Percentiles rank a stretch among this genome's conserved stretches.
phyloP scores from a whole-genome alignment of 2,329 filamentous ascomycete genomes.

The Colletotrichum gloeosporioides region DNA sequence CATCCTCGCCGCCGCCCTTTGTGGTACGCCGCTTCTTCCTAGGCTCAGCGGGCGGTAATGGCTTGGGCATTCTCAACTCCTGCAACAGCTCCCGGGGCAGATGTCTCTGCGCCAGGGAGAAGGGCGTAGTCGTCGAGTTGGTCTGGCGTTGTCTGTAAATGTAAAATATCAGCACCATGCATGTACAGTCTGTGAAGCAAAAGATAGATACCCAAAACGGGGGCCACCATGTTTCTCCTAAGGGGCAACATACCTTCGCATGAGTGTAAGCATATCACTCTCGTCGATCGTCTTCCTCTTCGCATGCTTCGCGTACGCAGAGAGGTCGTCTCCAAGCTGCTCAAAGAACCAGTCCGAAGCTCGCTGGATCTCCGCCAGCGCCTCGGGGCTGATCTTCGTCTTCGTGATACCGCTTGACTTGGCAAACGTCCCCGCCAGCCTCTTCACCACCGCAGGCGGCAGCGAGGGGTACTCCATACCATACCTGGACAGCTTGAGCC shows the following conservation, averaged over 20 bases:
- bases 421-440: constrained; percentile 73
- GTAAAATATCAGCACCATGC: constrained; percentile 24
- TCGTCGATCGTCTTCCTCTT: constrained; percentile 87
- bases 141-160: constrained; percentile 76
- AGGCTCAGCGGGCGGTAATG: constrained; percentile 52
- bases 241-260: constrained; percentile 72
- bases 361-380: constrained; percentile 75
- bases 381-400: constrained; percentile 74
- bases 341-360: constrained; percentile 94
- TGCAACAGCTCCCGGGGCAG: constrained; percentile 84
- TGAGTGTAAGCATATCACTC: constrained; percentile 79
- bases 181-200: constrained; percentile 14
- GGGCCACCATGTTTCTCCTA: constrained; percentile 5
- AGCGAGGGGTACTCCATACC: constrained; percentile 79
- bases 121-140: constrained; percentile 73
- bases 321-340: constrained; percentile 81
- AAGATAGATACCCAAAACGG: constrained; percentile 9
- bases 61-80: constrained; percentile 71
- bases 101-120: constrained; percentile 84
- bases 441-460: constrained; percentile 75
- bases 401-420: constrained; percentile 70
- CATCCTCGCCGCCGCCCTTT: constrained; percentile 17
- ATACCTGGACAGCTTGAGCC: constrained; percentile 68
- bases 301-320: constrained; percentile 81
- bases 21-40: constrained; percentile 46